A percentile compares a stretch with the other conserved stretches of the same genome.
Evolutionary conservation across 345 rosid species (phyloP).

Genomic region (Viola odorata): DNA sequence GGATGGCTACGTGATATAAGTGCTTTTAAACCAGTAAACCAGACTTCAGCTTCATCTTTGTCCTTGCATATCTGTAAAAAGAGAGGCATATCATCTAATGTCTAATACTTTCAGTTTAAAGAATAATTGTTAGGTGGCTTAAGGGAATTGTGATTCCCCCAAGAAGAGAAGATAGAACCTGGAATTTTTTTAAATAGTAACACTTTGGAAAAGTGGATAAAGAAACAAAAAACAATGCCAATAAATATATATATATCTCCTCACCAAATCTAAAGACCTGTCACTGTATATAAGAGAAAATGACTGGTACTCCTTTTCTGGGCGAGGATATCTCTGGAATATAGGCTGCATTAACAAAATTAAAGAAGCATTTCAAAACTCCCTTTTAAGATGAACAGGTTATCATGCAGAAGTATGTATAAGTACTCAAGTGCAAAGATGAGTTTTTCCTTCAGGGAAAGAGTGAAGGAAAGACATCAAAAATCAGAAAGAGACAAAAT

Average conservation of each 20-base stretch:
- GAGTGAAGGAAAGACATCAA: slow-evolving; percentile 2
- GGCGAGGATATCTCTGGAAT: slow-evolving; percentile 30
- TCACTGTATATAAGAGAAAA: slow-evolving; percentile 25
- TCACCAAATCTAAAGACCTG: slow-evolving; percentile 28
- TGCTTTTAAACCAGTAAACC: slow-evolving; percentile 55
- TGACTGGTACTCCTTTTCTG: slow-evolving; percentile 31
- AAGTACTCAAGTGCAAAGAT: neutral
- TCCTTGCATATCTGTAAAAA: slow-evolving; percentile 52
- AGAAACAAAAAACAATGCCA: neutral
- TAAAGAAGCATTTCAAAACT: neutral
- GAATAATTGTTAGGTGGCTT: neutral
- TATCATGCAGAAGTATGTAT: neutral
- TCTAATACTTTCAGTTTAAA: slow-evolving; percentile 1
- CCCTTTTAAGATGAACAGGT: neutral
- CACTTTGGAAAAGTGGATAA: neutral
- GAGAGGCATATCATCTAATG: neutral
- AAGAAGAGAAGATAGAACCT: neutral
- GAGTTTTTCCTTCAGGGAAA: neutral
- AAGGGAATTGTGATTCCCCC: neutral
- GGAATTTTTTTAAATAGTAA: neutral
- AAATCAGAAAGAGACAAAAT: slow-evolving; percentile 5
- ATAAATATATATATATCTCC: slow-evolving; percentile 3
- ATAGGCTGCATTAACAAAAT: slow-evolving; percentile 22
- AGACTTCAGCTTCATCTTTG: slow-evolving; percentile 67
- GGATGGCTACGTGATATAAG: slow-evolving; percentile 37